Conservation (phyloP, 2,329 filamentous ascomycete genomes). For the Aspergillus neotritici region DNA sequence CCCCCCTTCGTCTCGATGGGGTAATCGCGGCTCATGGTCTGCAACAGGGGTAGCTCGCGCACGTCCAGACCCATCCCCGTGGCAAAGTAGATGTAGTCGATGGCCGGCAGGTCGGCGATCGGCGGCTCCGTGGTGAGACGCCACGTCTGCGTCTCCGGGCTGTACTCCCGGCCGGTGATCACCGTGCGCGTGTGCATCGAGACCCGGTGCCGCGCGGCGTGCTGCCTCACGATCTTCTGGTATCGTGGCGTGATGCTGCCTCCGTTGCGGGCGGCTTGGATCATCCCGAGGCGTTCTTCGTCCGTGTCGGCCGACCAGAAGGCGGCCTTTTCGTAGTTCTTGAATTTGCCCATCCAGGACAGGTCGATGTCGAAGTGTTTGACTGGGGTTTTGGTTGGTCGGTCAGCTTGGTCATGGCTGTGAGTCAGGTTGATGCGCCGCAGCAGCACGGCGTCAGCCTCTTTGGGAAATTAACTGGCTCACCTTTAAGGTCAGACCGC, state of each 20-base stretch:
- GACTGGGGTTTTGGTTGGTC: constrained; percentile 32
- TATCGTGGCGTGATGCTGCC: constrained; percentile 70
- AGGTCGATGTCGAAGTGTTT: constrained; percentile 76
- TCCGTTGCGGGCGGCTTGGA: constrained; percentile 62
- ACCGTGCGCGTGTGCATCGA: constrained; percentile 54
- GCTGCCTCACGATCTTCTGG: constrained; percentile 59
- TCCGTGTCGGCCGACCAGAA: constrained; percentile 74
- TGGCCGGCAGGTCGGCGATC: constrained; percentile 43
- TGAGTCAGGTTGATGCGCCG: too few species aligned
- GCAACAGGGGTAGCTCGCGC: constrained; percentile 54
- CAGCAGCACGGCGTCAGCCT: too few species aligned
- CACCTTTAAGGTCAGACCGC: constrained; percentile 49
- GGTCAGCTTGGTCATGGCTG: neutral
- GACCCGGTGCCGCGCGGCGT: constrained; percentile 49
- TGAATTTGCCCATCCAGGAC: constrained; percentile 76
- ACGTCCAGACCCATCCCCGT: constrained; percentile 66
- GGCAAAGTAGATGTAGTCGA: constrained; percentile 70
- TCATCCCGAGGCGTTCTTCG: constrained; percentile 61
- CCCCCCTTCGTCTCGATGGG: constrained; percentile 61
- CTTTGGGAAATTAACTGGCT: neutral
- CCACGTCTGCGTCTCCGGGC: constrained; percentile 46
- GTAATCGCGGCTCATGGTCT: constrained; percentile 53
- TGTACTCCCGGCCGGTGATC: constrained; percentile 50
- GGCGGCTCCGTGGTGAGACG: constrained; percentile 50
- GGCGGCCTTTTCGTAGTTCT: constrained; percentile 67